Evolutionary conservation across 1,139 yeast genomes (phyloP).

Genomic region (Taphrina sp.): DNA sequence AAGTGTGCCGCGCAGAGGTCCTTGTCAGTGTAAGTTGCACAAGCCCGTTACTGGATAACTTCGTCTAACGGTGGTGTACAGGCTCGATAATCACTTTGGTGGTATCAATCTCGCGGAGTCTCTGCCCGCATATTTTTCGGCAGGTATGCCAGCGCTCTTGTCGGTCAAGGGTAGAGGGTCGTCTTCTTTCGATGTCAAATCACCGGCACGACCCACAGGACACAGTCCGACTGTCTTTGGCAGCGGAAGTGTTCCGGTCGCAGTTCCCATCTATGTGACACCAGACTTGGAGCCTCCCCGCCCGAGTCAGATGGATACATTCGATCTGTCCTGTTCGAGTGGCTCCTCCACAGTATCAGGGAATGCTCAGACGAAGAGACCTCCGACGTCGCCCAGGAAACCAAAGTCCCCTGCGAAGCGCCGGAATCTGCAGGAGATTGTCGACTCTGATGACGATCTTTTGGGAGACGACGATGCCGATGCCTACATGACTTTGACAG

Average conservation of each 20-base stretch:
- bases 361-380: slow-evolving; percentile 1
- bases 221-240: no score
- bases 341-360: neutral
- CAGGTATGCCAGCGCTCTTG: slow-evolving; percentile 21
- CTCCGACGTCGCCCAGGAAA: slow-evolving; percentile 22
- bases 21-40: no score
- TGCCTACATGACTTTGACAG: neutral
- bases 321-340: slow-evolving; percentile 15
- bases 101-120: neutral
- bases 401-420: slow-evolving; percentile 23
- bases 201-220: neutral
- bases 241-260: neutral
- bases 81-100: no score
- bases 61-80: no score
- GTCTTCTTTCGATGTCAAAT: neutral
- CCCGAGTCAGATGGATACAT: slow-evolving; percentile 16
- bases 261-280: slow-evolving; percentile 17
- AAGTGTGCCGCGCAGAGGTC: slow-evolving; percentile 14
- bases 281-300: slow-evolving; percentile 1
- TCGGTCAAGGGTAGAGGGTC: neutral
- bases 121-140: slow-evolving; percentile 10
- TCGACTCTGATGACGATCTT: slow-evolving; percentile 9
- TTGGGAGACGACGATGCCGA: slow-evolving; percentile 3
- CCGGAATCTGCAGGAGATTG: slow-evolving; percentile 12
- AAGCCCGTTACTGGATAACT: no score